Percentiles rank a stretch among this genome's conserved stretches.
These are phyloP conservation scores for Dianthus caryophyllus DNA, from an alignment of 148 eudicot species.

Conservation along the genomic window DNA sequence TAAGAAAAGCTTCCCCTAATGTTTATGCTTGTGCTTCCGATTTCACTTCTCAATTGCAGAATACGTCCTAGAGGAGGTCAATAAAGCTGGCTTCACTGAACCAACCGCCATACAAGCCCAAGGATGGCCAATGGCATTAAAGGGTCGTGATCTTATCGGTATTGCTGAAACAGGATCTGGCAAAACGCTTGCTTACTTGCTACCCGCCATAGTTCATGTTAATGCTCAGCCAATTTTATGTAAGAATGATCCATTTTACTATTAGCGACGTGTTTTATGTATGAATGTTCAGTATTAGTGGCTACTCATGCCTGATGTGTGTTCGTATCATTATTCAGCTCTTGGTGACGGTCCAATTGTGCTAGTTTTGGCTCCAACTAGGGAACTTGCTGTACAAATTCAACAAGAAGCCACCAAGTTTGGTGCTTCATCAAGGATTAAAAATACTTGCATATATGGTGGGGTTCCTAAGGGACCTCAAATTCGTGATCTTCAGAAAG, in stretches of 20 bases:
- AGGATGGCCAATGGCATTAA: conserved; percentile 99
- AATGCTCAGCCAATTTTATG: conserved; percentile 97
- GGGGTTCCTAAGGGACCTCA: conserved; percentile 99
- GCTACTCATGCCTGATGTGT: not conserved
- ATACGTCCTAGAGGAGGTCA: conserved; percentile 87
- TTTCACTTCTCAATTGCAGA: conserved; percentile 37
- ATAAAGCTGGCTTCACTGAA: conserved; percentile 87
- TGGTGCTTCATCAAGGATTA: conserved; percentile 95
- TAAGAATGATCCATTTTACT: conserved; percentile 26
- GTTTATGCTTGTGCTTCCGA: not conserved
- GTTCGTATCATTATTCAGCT: conserved; percentile 24
- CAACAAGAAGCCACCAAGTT: conserved; percentile 98
- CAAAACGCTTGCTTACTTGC: conserved; percentile 90
- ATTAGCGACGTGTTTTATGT: not conserved
- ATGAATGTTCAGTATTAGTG: not conserved
- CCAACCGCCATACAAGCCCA: conserved; percentile 99
- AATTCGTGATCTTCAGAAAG: conserved; percentile 99
- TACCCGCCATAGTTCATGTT: conserved; percentile 98
- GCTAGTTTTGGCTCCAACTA: conserved; percentile 93
- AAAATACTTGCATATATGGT: conserved; percentile 98
- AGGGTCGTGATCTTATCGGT: conserved; percentile 98
- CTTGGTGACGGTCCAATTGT: conserved; percentile 98
- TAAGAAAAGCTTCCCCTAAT: not conserved
- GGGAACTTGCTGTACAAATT: conserved; percentile 98
- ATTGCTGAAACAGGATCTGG: conserved; percentile 99